A percentile compares a stretch with the other conserved stretches of the same genome.
Evolutionary conservation across 2,329 filamentous ascomycete species (phyloP).

Genomic region (Nemania diffusa): DNA sequence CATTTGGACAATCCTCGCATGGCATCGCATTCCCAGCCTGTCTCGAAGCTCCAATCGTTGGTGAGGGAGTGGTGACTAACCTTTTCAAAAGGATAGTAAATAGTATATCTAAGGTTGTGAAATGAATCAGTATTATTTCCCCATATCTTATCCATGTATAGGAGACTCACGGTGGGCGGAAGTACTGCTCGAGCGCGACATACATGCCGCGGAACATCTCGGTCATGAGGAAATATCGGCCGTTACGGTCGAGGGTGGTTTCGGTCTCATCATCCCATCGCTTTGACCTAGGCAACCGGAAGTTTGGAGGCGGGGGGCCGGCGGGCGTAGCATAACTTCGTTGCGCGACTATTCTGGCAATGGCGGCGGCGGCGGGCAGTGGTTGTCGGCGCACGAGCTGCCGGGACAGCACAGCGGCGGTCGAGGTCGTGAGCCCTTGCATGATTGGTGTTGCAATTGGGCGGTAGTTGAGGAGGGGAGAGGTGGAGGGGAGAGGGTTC

Average conservation of each 20-base stretch:
- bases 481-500: slow-evolving; percentile 35
- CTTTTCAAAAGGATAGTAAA: slow-evolving; percentile 99
- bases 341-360: slow-evolving; percentile 50
- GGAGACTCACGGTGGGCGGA: slow-evolving; percentile 86
- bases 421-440: slow-evolving; percentile 49
- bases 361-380: slow-evolving; percentile 37
- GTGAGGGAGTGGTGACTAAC: slow-evolving; percentile 52
- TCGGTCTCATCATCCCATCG: slow-evolving; percentile 86
- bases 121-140: slow-evolving; percentile 21
- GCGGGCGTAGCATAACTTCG: slow-evolving; percentile 72
- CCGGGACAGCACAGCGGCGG: slow-evolving; percentile 46
- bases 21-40: neutral
- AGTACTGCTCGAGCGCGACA: slow-evolving; percentile 96
- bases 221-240: slow-evolving; percentile 93
- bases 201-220: slow-evolving; percentile 99
- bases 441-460: slow-evolving; percentile 44
- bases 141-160: neutral
- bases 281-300: slow-evolving; percentile 78
- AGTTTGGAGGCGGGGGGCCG: slow-evolving; percentile 81
- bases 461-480: slow-evolving; percentile 21
- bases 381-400: slow-evolving; percentile 48
- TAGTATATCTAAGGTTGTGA: slow-evolving; percentile 79
- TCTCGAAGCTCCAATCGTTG: neutral
- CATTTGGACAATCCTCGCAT: neutral
- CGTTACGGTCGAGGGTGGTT: slow-evolving; percentile 81